Evolutionary conservation across 2,329 filamentous ascomycete species (phyloP).

Genomic region (Stagonosporopsis rhizophila): DNA sequence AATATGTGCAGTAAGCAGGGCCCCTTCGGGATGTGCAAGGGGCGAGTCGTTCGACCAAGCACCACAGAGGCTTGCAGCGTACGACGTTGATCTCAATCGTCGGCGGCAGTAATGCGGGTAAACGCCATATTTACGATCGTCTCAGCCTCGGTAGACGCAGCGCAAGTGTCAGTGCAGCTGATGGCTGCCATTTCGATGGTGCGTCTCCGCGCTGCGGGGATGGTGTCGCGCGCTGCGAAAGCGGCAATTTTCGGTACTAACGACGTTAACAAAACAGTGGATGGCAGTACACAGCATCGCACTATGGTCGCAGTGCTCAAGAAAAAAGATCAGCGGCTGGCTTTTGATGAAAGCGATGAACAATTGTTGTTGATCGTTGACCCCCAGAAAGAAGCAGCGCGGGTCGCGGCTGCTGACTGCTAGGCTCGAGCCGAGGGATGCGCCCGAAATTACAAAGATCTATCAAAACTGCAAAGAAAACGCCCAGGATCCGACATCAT

Average conservation of each 20-base stretch:
- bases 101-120: slow-evolving; percentile 21
- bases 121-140: neutral
- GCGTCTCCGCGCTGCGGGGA: slow-evolving; percentile 13
- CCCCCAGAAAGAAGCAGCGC: neutral
- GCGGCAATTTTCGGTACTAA: slow-evolving; percentile 12
- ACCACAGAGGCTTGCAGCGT: slow-evolving; percentile 11
- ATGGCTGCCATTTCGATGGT: slow-evolving; percentile 1
- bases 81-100: neutral
- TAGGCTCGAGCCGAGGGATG: slow-evolving; percentile 6
- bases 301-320: neutral
- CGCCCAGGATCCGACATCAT: slow-evolving; percentile 16
- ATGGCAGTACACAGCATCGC: neutral
- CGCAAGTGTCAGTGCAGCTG: neutral
- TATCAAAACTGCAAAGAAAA: slow-evolving; percentile 11
- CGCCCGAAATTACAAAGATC: slow-evolving; percentile 8
- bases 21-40: slow-evolving; percentile 7
- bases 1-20: slow-evolving; percentile 16
- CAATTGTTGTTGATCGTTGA: neutral
- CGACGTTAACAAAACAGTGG: neutral
- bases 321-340: neutral
- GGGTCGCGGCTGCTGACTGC: neutral
- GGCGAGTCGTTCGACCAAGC: slow-evolving; percentile 8
- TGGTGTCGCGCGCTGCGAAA: slow-evolving; percentile 2
- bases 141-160: slow-evolving; percentile 24
- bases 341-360: neutral